A percentile compares a stretch with the other conserved stretches of the same genome.
Conservation (phyloP, 768 basidiomycete species). For the Candolleomyces aberdarensis region DNA sequence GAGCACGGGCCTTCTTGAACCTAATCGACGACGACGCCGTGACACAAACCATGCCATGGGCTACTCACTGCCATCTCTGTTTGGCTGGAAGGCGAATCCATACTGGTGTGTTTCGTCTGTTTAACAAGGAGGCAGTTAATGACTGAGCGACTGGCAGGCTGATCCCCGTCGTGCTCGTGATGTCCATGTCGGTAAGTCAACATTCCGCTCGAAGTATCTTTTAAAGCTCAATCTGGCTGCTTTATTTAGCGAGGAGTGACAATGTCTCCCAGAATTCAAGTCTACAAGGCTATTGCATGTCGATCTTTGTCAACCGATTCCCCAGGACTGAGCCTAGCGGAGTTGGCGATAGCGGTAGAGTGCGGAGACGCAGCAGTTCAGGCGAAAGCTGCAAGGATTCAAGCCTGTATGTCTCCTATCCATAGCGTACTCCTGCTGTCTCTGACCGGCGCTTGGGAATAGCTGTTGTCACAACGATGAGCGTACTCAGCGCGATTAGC, state of each 20-base stretch:
- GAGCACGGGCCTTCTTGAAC: neutral
- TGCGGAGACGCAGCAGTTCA: conserved; percentile 53
- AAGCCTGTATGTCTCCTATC: conserved; percentile 44
- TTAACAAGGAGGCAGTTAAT: neutral
- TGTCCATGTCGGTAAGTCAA: conserved; percentile 60
- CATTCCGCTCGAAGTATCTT: neutral
- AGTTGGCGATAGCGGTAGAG: conserved; percentile 16
- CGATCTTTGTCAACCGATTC: conserved; percentile 39
- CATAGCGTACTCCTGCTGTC: neutral
- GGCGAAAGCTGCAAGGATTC: conserved; percentile 68
- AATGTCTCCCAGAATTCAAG: conserved; percentile 73
- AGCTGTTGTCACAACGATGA: conserved; percentile 76
- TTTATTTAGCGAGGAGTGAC: conserved; percentile 69
- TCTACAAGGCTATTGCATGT: conserved; percentile 77
- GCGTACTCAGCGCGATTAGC: conserved; percentile 73
- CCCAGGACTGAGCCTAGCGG: conserved; percentile 12
- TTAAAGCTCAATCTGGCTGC: conserved; percentile 2
- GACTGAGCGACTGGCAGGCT: conserved; percentile 43
- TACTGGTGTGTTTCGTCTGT: conserved; percentile 34
- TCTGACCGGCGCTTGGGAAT: conserved; percentile 2
- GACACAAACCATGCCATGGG: conserved; percentile 1
- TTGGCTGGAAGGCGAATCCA: conserved; percentile 36
- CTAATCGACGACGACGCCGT: too few species aligned
- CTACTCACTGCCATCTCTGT: neutral
- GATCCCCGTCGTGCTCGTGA: conserved; percentile 64